Base-by-base conservation (phyloP, 129 eudicot genomes). In the Arctium minus region DNA sequence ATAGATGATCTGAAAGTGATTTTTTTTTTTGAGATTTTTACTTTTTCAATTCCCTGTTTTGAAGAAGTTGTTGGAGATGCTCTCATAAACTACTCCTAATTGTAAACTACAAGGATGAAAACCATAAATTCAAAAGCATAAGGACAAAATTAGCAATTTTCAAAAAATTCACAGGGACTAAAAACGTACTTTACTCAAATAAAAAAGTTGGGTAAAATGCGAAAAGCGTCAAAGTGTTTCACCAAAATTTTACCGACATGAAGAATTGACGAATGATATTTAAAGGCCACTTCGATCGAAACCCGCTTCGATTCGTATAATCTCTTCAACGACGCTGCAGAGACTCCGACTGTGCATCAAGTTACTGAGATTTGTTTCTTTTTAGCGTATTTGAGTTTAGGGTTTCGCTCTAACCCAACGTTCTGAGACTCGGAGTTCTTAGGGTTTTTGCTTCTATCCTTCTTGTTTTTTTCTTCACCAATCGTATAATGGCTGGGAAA, bases 401-500 rank as follows among this genome's bases (percentile, higher is more conserved):
- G 79, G 69, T 73, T 84, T 73, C 70, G 3, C 46, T 18, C 46
- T 48, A 37, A 18, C 56, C 13, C 83, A 79, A 40, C 79, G 72
- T 71, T 53, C 75, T 37, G 74, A 22, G 27, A 5, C 42, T 56
- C 46, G 27, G 15, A 0, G 38, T 31, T 50, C 31, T 36, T 79
- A 62, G 87, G 87, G 80, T 84, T 72, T 82, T 78, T 15, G 31
- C 50, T 60, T 31, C 30, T 22, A 32, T 27, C 48, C 2, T 53
- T 76, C 18, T 48, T 50, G 80, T 76, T 76, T 50, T 75, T 48
- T 46, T 17, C 67, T 46, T 27, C 77, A 17, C 65, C 5, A 53
- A 75, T 13, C 27, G 27, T n/a, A 67, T 36, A 83, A 93, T 89
- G 97, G 90, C 86, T 64, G 94, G 94, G 18, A 88, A 86, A 35